Evolutionary conservation across 192 early-diverging fungal genomes (phyloP).

Genomic region (Backusella mclennaniae): DNA sequence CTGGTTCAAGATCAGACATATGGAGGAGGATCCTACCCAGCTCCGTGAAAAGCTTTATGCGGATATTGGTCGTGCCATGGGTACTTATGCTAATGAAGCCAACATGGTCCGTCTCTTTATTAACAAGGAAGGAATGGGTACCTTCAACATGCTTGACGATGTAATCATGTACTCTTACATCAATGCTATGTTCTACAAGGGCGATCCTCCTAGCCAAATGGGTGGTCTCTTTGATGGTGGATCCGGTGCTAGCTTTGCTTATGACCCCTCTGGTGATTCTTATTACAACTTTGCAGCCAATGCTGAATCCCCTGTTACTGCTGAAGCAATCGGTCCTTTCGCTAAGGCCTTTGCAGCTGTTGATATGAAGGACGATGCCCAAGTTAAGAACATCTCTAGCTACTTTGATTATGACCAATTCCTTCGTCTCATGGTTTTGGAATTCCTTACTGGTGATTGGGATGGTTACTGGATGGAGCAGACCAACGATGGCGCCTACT

Average conservation of each 20-base stretch:
- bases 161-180: conserved; percentile 42
- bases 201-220: conserved; percentile 23
- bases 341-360: conserved; percentile 23
- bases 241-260: conserved; percentile 43
- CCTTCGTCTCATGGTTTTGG: conserved; percentile 49
- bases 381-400: conserved; percentile 27
- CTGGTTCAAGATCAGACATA: conserved; percentile 48
- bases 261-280: conserved; percentile 21
- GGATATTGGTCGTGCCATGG: conserved; percentile 40
- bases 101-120: conserved; percentile 46
- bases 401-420: conserved; percentile 39
- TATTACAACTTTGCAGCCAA: conserved; percentile 37
- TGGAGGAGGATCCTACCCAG: conserved; percentile 52
- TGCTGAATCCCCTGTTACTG: conserved; percentile 23
- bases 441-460: conserved; percentile 48
- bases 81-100: conserved; percentile 44
- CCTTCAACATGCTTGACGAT: conserved; percentile 50
- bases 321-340: conserved; percentile 26
- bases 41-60: conserved; percentile 51
- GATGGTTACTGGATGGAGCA: conserved; percentile 49
- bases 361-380: conserved; percentile 31
- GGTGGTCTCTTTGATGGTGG: conserved; percentile 47
- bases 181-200: conserved; percentile 40
- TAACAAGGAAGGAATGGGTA: conserved; percentile 42
- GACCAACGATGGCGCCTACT: conserved; percentile 47